Conservation (phyloP, 768 basidiomycete species). For the Tricholoma hemisulphureum region DNA sequence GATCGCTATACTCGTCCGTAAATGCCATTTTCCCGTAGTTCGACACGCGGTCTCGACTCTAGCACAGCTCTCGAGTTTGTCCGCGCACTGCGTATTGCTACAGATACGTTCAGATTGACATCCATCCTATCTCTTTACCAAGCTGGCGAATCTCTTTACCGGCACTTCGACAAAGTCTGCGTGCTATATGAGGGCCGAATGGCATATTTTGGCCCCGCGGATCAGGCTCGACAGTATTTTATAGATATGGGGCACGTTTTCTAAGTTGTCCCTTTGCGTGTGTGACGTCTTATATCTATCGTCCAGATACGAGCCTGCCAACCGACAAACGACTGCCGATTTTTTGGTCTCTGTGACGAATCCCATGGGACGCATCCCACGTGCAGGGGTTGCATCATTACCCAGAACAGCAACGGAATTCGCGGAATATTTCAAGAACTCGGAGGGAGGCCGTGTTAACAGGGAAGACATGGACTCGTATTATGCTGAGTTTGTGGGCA, state of each 20-base stretch:
- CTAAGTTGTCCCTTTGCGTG: too few species aligned
- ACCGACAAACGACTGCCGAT: conserved; percentile 64
- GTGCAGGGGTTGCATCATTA: conserved; percentile 38
- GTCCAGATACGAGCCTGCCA: conserved; percentile 52
- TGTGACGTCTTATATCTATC: neutral
- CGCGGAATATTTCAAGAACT: conserved; percentile 44
- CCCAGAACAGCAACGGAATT: conserved; percentile 62
- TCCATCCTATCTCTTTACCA: conserved; percentile 87
- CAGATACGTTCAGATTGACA: conserved; percentile 52
- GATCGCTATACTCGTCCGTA: neutral
- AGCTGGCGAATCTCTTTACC: conserved; percentile 66
- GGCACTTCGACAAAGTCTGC: conserved; percentile 77
- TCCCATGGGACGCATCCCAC: conserved; percentile 52
- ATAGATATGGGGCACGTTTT: conserved; percentile 48
- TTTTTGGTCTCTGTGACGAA: conserved; percentile 65
- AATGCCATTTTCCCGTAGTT: conserved; percentile 37
- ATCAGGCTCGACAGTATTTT: conserved; percentile 69
- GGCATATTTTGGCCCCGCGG: conserved; percentile 71
- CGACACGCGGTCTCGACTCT: conserved; percentile 63
- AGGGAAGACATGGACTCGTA: conserved; percentile 47
- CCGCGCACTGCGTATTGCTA: conserved; percentile 60
- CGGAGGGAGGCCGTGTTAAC: conserved; percentile 41
- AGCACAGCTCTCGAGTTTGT: conserved; percentile 75
- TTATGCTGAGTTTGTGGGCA: conserved; percentile 41
- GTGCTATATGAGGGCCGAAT: conserved; percentile 73